phyloP scores from a whole-genome alignment of 2,329 filamentous ascomycete species.

The Neonectria punicea region DNA sequence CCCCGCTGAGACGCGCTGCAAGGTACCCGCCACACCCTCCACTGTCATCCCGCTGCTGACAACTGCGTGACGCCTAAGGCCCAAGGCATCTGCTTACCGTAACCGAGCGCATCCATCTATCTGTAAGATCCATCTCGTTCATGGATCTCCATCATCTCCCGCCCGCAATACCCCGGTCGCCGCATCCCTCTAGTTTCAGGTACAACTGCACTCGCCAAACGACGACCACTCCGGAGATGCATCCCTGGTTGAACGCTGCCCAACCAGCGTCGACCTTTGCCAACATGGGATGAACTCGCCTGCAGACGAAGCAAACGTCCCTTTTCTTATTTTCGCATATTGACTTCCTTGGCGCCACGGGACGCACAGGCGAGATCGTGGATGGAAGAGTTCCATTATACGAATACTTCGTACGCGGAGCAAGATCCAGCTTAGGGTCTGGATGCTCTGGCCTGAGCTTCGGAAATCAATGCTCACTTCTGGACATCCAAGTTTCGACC shows the following conservation, averaged over 20 bases:
- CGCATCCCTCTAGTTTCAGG: conserved; percentile 36
- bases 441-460: not conserved
- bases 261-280: not conserved
- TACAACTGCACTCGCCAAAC: conserved; percentile 31
- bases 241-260: not conserved
- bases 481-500: not conserved
- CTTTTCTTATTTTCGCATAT: not conserved
- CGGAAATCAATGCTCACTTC: not conserved
- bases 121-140: not conserved
- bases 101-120: not conserved
- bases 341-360: not conserved
- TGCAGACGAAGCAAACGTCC: not conserved
- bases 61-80: not conserved
- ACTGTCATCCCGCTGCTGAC: not conserved
- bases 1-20: not conserved
- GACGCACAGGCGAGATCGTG: not conserved
- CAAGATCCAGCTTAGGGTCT: not conserved
- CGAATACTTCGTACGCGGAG: not conserved
- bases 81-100: not conserved
- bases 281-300: conserved; percentile 21
- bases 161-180: conserved; percentile 1
- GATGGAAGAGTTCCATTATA: not conserved
- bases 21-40: not conserved
- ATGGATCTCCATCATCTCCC: not conserved
- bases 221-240: conserved; percentile 16